Evolutionary conservation across 495 filamentous ascomycete genomes (phyloP), one percentile per base, ranked within the genome.

Genomic region (Elasticomyces elasticus): DNA sequence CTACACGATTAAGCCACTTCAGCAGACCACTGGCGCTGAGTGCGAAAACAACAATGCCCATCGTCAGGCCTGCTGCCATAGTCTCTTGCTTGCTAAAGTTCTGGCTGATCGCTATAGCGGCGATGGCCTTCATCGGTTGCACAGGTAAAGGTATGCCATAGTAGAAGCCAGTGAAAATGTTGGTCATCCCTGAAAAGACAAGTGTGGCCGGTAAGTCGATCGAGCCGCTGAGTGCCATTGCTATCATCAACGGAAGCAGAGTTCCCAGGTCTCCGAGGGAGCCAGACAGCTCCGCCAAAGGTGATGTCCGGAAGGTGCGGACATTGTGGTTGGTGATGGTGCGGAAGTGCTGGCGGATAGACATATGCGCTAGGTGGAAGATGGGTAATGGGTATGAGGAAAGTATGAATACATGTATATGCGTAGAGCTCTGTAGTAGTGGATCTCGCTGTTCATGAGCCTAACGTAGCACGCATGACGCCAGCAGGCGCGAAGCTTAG

Each of bases 231-330:
- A 86, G 64, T 0, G 88, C 80, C 2, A 95, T 80, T 1, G 89
- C 86, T 52, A 94, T 83, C 69, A 91, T 82, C 47, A 96, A 77
- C 17, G 91, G 91, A 9, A 97, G 79, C 25, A 97, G 79, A 2
- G 89, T 96, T 24, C 91, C 91, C 17, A 95, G 74, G 68, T 97
- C 91, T 51, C 91, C 91, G 13, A 97, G 74, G 0, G 89, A 83
- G 40, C 91, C 91, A 11, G 89, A 90, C 56, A 97, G 82, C 72
- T 97, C 91, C 24, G 83, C 74, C 17, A 89, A 71, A 60, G 87
- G 86, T 38, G 77, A 69, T 11, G 50, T 60, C 30, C 67, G 71
- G 59, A 87, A 69, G 17, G 71, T 75, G 20, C 64, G 59, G 52
- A 74, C 56, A 62, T 82, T 82, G 60, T 78, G 63, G 20, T 40